Evolutionary conservation across 345 rosid genomes (phyloP), one percentile per base, ranked within the genome.

Genomic region (Bretschneidera sinensis): DNA sequence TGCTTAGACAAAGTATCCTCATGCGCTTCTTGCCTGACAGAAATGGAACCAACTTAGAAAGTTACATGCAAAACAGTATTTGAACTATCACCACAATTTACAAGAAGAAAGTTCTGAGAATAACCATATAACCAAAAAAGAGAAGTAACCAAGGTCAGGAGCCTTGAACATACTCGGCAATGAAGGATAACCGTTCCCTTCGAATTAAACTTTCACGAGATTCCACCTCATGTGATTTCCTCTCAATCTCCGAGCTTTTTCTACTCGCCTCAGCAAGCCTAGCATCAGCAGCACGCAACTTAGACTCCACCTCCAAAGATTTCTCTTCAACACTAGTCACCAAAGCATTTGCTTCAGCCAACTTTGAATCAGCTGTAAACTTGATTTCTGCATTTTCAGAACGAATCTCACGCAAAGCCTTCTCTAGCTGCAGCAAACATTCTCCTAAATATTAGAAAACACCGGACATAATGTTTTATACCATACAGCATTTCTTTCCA

Each of bases 251-350:
- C 11, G 97, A 84, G 64, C 77, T 85, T 74, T 83, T 94, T 74
- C 99, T 81, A 69, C 82, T 94, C 59, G 86, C 83, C 79, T 94
- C 99, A 57, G 99, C 99, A 75, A 94, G 82, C 65, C 75, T 88
- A 22, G 99, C 97, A 80, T 90, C 97, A 21, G 79, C 88, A 68
- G 95, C 84, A 43, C 77, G 88, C 57, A 86, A 59, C 78, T 90
- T 94, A 15, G 78, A 83, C 75, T 88, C 96, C 25, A 94, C 84
- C 64, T 90, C 99, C 3, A 90, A 72, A 17, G 97, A 90, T 68
- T 86, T 94, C 48, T 88, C 96, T 63, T 88, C 96, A 48, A 94
- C 72, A 59, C 89, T 83, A 43, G 79, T 65, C 13, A 81, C 83
- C 81, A 94, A 74, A 51, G 96, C 95, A 75, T 86, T 82, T 28